phyloP scores from a whole-genome alignment of 2,329 filamentous ascomycete genomes.

The Verticillium albo-atrum region DNA sequence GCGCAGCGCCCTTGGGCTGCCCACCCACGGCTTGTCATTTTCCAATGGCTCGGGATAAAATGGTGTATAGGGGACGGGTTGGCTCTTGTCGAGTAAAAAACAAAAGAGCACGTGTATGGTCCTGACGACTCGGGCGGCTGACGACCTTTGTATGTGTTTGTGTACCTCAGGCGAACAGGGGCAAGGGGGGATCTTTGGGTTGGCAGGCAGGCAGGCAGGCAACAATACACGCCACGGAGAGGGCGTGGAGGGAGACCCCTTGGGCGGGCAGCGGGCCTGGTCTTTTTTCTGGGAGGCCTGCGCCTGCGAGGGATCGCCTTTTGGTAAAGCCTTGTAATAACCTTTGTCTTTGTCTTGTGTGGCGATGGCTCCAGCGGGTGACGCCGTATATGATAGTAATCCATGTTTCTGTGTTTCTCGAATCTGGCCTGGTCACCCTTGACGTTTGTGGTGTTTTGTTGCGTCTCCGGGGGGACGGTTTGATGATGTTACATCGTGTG shows the following conservation, averaged over 20 bases:
- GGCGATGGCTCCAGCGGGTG: background rate
- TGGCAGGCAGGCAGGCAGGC: conserved; percentile 4
- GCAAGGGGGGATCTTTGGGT: conserved; percentile 6
- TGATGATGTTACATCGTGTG: background rate
- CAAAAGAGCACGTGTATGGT: background rate
- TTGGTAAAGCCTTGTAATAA: background rate
- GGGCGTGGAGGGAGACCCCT: background rate
- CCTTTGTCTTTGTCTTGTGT: background rate
- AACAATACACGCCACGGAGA: background rate
- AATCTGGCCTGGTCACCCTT: background rate
- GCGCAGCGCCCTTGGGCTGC: background rate
- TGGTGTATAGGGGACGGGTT: background rate
- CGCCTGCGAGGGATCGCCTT: background rate
- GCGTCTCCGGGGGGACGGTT: background rate
- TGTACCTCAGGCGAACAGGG: conserved; percentile 2
- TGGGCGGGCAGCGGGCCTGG: background rate
- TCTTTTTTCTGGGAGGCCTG: background rate
- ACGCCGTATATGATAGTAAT: background rate
- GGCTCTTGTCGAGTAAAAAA: background rate
- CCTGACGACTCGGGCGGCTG: conserved; percentile 11
- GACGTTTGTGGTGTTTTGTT: background rate
- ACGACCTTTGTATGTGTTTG: conserved; percentile 13
- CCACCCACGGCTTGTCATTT: background rate
- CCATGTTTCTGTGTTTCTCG: background rate
- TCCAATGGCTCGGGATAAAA: background rate